Evolutionary conservation across 441 rosid genomes (phyloP).

Genomic region (Dalechampia spathulata): DNA sequence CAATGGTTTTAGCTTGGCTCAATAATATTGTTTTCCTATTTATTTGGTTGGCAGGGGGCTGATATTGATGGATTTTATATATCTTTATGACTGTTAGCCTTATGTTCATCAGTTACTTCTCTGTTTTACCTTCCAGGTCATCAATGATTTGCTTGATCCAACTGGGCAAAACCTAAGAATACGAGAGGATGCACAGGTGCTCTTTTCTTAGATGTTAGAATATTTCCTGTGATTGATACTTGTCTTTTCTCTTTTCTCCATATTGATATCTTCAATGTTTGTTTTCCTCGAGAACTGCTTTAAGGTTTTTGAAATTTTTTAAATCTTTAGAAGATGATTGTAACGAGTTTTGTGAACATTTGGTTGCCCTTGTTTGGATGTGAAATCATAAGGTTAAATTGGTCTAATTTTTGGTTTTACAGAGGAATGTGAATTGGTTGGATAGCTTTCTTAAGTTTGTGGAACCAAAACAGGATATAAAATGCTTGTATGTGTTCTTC

Average conservation of each 20-base stretch:
- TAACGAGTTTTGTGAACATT: neutral
- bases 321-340: neutral
- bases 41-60: no score
- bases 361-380: neutral
- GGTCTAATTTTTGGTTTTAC: neutral
- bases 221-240: neutral
- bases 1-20: neutral
- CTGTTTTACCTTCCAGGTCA: slow-evolving; percentile 33
- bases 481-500: neutral
- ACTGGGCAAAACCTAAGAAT: slow-evolving; percentile 60
- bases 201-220: neutral
- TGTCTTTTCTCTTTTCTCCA: neutral
- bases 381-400: neutral
- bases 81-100: slow-evolving; percentile 5
- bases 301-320: no score
- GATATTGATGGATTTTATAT: neutral
- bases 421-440: neutral
- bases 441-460: neutral
- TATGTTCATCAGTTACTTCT: slow-evolving; percentile 4
- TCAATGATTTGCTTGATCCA: slow-evolving; percentile 66
- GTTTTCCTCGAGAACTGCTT: neutral
- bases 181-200: slow-evolving; percentile 64
- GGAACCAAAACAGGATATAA: neutral
- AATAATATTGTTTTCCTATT: slow-evolving; percentile 10
- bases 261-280: neutral